A percentile compares a stretch with the other conserved stretches of the same genome.
Evolutionary conservation across 345 rosid genomes (phyloP).

Genomic region (Corchorus olitorius): DNA sequence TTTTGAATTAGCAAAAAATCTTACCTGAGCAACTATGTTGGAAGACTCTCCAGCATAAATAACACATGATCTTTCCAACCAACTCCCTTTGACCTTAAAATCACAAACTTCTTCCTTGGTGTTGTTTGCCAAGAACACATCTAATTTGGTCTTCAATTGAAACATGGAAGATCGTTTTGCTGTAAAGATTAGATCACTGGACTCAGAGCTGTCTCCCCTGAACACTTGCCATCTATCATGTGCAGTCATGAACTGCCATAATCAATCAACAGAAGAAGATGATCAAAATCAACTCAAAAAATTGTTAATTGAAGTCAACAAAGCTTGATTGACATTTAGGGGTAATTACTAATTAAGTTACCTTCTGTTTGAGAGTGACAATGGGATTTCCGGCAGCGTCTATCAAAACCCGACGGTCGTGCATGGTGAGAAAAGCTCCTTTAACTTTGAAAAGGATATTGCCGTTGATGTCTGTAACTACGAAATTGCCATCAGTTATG

Average conservation of each 20-base stretch:
- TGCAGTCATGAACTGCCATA: constrained; percentile 33
- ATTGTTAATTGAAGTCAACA: no score
- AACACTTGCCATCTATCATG: constrained; percentile 56
- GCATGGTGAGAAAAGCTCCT: constrained; percentile 25
- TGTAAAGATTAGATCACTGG: constrained; percentile 40
- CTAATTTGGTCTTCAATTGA: constrained; percentile 44
- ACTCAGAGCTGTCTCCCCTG: constrained; percentile 47
- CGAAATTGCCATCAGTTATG: constrained; percentile 25
- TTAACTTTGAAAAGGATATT: constrained; percentile 33
- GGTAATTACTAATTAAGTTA: background rate
- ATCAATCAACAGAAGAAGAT: background rate
- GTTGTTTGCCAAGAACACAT: constrained; percentile 49
- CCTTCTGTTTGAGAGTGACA: constrained; percentile 44
- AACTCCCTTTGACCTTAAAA: constrained; percentile 49
- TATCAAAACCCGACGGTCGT: constrained; percentile 29
- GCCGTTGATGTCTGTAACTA: constrained; percentile 33
- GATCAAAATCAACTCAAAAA: no score
- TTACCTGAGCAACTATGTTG: constrained; percentile 29
- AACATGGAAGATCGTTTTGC: constrained; percentile 39
- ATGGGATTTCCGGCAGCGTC: constrained; percentile 37
- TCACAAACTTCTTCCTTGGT: constrained; percentile 37
- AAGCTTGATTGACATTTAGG: background rate
- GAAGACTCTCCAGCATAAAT: constrained; percentile 48
- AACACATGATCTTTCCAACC: constrained; percentile 41
- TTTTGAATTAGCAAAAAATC: no score